Percentiles rank a stretch among this genome's conserved stretches.
phyloP scores from a whole-genome alignment of 2,329 filamentous ascomycete species.

The Drechslerella coelobrocha region DNA sequence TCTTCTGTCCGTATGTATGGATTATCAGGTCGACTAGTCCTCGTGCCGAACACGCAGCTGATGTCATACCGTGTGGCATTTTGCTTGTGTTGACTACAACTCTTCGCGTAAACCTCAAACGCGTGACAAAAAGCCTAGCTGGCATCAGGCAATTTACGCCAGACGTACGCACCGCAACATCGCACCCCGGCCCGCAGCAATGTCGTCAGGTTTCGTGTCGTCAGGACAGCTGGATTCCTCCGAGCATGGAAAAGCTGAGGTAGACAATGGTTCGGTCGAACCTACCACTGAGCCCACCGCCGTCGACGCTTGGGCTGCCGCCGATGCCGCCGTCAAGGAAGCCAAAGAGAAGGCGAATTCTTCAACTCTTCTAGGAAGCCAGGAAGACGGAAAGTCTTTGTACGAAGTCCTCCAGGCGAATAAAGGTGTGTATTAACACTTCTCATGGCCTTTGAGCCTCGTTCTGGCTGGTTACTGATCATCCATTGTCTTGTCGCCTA shows the following conservation, averaged over 20 bases:
- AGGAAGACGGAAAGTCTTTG: conserved; percentile 68
- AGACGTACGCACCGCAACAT: neutral
- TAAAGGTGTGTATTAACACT: conserved; percentile 66
- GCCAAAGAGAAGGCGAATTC: conserved; percentile 64
- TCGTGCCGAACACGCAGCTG: conserved; percentile 3
- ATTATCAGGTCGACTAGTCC: neutral
- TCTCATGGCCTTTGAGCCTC: conserved; percentile 11
- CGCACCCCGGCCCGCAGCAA: conserved; percentile 23
- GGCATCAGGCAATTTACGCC: neutral
- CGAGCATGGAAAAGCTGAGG: conserved; percentile 12
- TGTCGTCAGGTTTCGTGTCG: conserved; percentile 56
- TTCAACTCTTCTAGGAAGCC: conserved; percentile 58
- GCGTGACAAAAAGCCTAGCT: conserved; percentile 8
- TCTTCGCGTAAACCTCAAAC: conserved; percentile 9
- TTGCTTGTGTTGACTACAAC: conserved; percentile 12
- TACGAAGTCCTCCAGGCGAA: conserved; percentile 81
- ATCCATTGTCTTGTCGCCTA: conserved; percentile 12
- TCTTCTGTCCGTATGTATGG: neutral
- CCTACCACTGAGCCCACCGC: conserved; percentile 12
- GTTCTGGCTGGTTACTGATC: conserved; percentile 13
- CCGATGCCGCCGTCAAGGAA: conserved; percentile 62
- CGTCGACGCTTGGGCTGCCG: conserved; percentile 52
- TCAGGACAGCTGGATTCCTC: conserved; percentile 51
- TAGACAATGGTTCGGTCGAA: conserved; percentile 5
- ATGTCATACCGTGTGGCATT: conserved; percentile 36